Percentiles rank a stretch among this genome's conserved stretches.
phyloP scores from a whole-genome alignment of 305 asterid genomes.

The Euphrasia arctica region DNA sequence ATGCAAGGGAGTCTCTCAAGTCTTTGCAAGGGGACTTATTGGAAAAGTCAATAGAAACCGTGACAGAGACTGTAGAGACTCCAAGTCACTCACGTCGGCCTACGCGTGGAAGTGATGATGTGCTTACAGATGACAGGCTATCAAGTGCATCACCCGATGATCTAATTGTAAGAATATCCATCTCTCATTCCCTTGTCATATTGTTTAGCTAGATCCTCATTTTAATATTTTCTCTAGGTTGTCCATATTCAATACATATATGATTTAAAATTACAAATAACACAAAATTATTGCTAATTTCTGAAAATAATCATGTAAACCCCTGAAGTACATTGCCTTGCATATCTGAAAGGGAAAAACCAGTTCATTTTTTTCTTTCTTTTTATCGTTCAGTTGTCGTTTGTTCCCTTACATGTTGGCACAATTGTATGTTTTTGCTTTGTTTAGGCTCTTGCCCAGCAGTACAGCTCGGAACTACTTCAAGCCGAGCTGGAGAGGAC shows the following conservation, averaged over 20 bases:
- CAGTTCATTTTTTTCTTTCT: background rate
- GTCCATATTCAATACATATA: too few species aligned
- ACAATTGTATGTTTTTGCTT: conserved; percentile 9
- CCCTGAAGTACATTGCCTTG: background rate
- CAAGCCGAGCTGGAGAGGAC: conserved; percentile 94
- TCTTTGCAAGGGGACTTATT: conserved; percentile 84
- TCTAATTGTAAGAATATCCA: conserved; percentile 64
- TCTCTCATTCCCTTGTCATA: background rate
- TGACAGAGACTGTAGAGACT: conserved; percentile 68
- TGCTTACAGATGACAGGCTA: conserved; percentile 75
- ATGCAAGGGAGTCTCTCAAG: conserved; percentile 93
- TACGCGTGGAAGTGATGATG: conserved; percentile 93
- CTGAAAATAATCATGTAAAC: too few species aligned
- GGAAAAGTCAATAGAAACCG: conserved; percentile 85
- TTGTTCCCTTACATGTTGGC: conserved; percentile 1
- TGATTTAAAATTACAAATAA: too few species aligned
- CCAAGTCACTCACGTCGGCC: conserved; percentile 93
- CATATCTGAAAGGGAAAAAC: background rate
- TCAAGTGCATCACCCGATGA: conserved; percentile 91
- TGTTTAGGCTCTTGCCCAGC: conserved; percentile 89
- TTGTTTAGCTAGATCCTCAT: too few species aligned
- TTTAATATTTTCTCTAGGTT: too few species aligned
- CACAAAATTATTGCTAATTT: too few species aligned
- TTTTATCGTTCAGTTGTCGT: background rate
- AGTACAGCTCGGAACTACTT: conserved; percentile 79